Evolutionary conservation across 2,329 filamentous ascomycete genomes (phyloP).

Genomic region (Corynespora cassiicola): DNA sequence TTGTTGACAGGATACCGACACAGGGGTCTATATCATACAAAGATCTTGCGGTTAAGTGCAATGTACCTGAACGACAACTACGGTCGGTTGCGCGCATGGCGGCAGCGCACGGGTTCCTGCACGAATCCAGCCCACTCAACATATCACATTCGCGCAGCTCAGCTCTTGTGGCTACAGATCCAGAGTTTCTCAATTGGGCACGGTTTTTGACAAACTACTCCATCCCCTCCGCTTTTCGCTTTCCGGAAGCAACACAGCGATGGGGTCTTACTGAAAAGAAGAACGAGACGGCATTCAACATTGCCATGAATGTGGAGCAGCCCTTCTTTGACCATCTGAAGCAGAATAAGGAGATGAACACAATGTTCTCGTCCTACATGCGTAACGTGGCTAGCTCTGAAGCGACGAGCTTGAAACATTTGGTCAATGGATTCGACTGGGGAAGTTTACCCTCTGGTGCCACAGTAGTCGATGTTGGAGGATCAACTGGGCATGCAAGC

Average conservation of each 20-base stretch:
- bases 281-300: constrained; percentile 11
- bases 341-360: constrained; percentile 1
- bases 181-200: constrained; percentile 1
- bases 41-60: background rate
- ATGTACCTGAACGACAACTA: constrained; percentile 1
- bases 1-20: constrained; percentile 1
- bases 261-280: constrained; percentile 7
- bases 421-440: constrained; percentile 6
- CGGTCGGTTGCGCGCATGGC: constrained; percentile 3
- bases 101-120: constrained; percentile 2
- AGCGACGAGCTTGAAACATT: constrained; percentile 6
- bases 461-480: constrained; percentile 8
- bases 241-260: constrained; percentile 8
- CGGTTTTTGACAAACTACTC: constrained; percentile 3
- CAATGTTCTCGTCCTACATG: constrained; percentile 4
- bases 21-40: constrained; percentile 2
- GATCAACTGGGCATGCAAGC: constrained; percentile 16
- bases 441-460: constrained; percentile 1
- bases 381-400: constrained; percentile 4
- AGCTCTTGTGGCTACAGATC: constrained; percentile 1
- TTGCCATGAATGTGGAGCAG: constrained; percentile 7
- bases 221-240: constrained; percentile 1
- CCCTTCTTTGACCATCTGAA: constrained; percentile 11
- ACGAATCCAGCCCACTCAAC: background rate
- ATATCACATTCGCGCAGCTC: constrained; percentile 2